Percentiles rank a stretch among this genome's conserved stretches.
Conservation (phyloP, 495 filamentous ascomycete genomes). For the Lichenothelia convexa region DNA sequence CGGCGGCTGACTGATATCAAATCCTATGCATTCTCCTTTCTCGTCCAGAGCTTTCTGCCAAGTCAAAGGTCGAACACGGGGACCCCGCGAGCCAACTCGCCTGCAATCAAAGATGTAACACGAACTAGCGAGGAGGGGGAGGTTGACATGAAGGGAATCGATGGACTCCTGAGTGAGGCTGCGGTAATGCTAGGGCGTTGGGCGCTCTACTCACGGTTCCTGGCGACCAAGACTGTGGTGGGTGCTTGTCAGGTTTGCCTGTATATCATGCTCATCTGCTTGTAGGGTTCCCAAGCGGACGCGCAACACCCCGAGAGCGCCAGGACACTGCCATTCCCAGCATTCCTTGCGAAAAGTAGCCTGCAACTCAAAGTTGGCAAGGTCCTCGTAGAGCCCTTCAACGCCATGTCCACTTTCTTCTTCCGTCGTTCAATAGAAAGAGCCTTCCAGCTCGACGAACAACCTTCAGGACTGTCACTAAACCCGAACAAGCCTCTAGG, state of each 20-base stretch:
- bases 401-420: constrained; percentile 83
- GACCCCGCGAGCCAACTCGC: constrained; percentile 38
- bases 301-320: background rate
- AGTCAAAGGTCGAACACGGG: constrained; percentile 27
- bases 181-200: constrained; percentile 82
- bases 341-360: constrained; percentile 53
- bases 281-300: too few species aligned
- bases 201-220: constrained; percentile 80
- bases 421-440: constrained; percentile 90
- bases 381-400: constrained; percentile 60
- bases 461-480: constrained; percentile 60
- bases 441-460: constrained; percentile 94
- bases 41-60: constrained; percentile 84
- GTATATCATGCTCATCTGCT: too few species aligned
- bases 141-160: constrained; percentile 88
- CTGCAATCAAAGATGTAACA: constrained; percentile 35
- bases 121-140: constrained; percentile 64
- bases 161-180: constrained; percentile 68
- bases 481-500: constrained; percentile 46
- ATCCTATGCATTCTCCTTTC: constrained; percentile 90
- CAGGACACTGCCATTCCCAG: constrained; percentile 34
- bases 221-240: constrained; percentile 69
- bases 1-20: constrained; percentile 82
- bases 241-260: constrained; percentile 16
- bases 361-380: constrained; percentile 56